Evolutionary conservation across 1,284 basidiomycete genomes (phyloP).

Genomic region (Rhodotorula sp.): DNA sequence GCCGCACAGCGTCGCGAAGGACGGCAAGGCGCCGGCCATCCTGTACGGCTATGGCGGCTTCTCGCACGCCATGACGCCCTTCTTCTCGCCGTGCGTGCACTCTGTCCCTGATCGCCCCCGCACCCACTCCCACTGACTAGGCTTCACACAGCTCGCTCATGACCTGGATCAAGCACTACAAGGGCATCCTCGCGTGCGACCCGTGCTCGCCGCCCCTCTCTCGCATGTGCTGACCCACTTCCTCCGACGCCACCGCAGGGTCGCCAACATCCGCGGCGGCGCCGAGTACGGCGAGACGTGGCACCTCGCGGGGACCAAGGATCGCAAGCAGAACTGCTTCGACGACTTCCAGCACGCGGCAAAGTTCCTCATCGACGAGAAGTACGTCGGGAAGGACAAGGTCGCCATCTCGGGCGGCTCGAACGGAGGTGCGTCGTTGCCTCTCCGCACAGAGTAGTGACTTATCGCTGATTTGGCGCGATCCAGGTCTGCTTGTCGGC

Average conservation of each 20-base stretch:
- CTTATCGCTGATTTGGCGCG: too few species aligned
- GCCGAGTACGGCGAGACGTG: constrained; percentile 71
- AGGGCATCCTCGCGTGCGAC: constrained; percentile 63
- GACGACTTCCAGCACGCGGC: constrained; percentile 60
- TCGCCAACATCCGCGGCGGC: constrained; percentile 65
- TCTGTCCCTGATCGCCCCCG: too few species aligned
- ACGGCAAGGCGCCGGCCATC: constrained; percentile 74
- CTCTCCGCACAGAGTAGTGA: too few species aligned
- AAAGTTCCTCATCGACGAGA: constrained; percentile 70
- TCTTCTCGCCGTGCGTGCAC: constrained; percentile 26
- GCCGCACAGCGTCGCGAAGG: constrained; percentile 52
- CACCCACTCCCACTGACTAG: constrained; percentile 47
- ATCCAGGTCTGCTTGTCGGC: constrained; percentile 66
- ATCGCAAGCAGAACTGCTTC: constrained; percentile 62
- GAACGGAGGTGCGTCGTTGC: constrained; percentile 66
- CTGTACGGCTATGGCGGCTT: constrained; percentile 86
- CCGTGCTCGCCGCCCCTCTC: not conserved
- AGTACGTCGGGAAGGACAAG: constrained; percentile 69
- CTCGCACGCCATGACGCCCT: constrained; percentile 60
- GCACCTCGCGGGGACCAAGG: constrained; percentile 70
- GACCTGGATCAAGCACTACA: constrained; percentile 73
- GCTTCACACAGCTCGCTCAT: constrained; percentile 57
- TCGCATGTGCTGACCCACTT: not conserved
- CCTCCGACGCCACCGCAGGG: constrained; percentile 1
- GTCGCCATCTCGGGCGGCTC: constrained; percentile 71